phyloP scores from a whole-genome alignment of 1,284 basidiomycete species.

The Flammula alnicola region DNA sequence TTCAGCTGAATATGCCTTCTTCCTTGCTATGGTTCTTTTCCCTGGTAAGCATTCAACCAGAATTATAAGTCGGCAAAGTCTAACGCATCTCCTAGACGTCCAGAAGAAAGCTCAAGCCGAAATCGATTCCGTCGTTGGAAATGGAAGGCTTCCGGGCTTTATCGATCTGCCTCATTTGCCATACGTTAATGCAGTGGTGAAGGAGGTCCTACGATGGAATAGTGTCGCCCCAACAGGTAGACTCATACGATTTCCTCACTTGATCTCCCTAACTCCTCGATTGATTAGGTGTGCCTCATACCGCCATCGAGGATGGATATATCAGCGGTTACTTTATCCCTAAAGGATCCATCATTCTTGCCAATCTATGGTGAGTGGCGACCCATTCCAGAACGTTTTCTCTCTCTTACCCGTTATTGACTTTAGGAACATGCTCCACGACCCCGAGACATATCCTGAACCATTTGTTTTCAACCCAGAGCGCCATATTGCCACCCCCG shows the following conservation, averaged over 20 bases:
- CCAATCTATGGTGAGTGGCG: slow-evolving; percentile 31
- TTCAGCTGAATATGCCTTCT: slow-evolving; percentile 42
- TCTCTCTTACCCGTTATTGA: neutral
- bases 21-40: slow-evolving; percentile 47
- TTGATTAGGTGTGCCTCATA: slow-evolving; percentile 31
- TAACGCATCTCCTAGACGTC: slow-evolving; percentile 20
- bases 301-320: slow-evolving; percentile 29
- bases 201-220: slow-evolving; percentile 34
- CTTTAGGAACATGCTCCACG: slow-evolving; percentile 32
- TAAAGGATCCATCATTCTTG: slow-evolving; percentile 33
- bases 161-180: slow-evolving; percentile 29
- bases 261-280: neutral
- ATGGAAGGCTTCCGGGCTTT: slow-evolving; percentile 27
- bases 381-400: neutral
- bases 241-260: neutral
- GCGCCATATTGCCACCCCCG: slow-evolving; percentile 26
- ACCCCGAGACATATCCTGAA: slow-evolving; percentile 31
- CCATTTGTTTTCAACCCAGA: slow-evolving; percentile 33
- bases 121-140: slow-evolving; percentile 32
- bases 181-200: slow-evolving; percentile 32
- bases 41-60: slow-evolving; percentile 31
- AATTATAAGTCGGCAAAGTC: neutral
- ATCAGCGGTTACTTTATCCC: slow-evolving; percentile 36
- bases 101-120: slow-evolving; percentile 36
- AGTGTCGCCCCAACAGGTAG: slow-evolving; percentile 33